Base-by-base conservation (phyloP, 257 asterid species). In the Rubia yunnanensis region DNA sequence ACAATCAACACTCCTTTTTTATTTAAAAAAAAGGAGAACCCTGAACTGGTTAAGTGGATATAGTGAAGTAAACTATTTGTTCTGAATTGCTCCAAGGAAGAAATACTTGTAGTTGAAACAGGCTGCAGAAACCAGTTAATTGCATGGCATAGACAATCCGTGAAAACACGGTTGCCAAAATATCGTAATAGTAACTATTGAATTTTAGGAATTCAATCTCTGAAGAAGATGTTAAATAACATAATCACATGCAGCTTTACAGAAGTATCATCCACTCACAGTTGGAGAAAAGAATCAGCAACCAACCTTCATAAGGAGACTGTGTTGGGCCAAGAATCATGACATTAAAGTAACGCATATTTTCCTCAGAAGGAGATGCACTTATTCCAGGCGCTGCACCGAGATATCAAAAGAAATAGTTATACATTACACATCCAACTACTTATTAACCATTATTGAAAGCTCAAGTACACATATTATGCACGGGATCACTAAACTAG, bases 321-420 rank as follows among this genome's bases (percentile, higher is more conserved):
- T 94, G 99, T 10, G 95, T 70, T 55, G 99, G 99, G 64, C 99
- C 99, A 71, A 94, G 99, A 78, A 94, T 87, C 99, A 94, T 94
- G 64, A 94, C 99, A 77, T 94, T 94, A 78, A 94, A 94, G 63
- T 94, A 88, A 30, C 98, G 95, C 99, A 94, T 94, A 60, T 94
- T 94, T 24, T 94, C 98, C 74, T 94, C 99, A 0, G 95, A 94
- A 7, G 99, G 98, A 52, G 99, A 94, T 9, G 99, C 99, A 76
- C 99, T 94, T 82, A 94, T 90, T 74, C 99, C 99, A 1, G 99
- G 99, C 5, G 99, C 99, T 94, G 95, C 82, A 88, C 3, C 61
- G 70, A 83, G 28, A 41, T 63, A 71, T 31, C 67, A 71, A 59
- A 72, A 59, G 10, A 9, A 58, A 24, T n/a, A 3, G 23, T 26